These are phyloP conservation scores for Xenoacremonium recifei DNA, from an alignment of 2,329 filamentous ascomycete genomes.

Conservation along the genomic window DNA sequence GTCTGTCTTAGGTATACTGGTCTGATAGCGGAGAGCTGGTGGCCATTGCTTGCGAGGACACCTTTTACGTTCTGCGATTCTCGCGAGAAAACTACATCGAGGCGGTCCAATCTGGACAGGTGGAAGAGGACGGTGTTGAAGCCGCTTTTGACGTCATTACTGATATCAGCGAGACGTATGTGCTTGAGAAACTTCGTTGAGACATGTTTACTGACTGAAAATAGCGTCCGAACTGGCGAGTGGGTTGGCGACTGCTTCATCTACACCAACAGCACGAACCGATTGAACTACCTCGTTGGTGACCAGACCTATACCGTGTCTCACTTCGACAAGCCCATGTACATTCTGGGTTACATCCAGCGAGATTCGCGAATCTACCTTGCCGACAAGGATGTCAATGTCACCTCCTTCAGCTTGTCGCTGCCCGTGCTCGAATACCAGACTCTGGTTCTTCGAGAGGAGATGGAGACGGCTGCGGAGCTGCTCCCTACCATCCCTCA, in stretches of 20 bases:
- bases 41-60: slow-evolving; percentile 88
- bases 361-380: slow-evolving; percentile 95
- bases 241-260: slow-evolving; percentile 99
- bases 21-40: slow-evolving; percentile 95
- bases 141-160: slow-evolving; percentile 94
- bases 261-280: slow-evolving; percentile 96
- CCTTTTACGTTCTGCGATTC: slow-evolving; percentile 90
- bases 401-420: slow-evolving; percentile 87
- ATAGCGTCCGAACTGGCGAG: slow-evolving; percentile 84
- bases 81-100: slow-evolving; percentile 86
- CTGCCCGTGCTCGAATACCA: slow-evolving; percentile 95
- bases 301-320: slow-evolving; percentile 98
- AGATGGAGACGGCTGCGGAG: slow-evolving; percentile 88
- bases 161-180: slow-evolving; percentile 90
- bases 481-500: slow-evolving; percentile 79
- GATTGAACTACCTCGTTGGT: slow-evolving; percentile 94
- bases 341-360: slow-evolving; percentile 91
- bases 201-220: slow-evolving; percentile 13
- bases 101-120: slow-evolving; percentile 75
- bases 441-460: slow-evolving; percentile 88
- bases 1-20: slow-evolving; percentile 78
- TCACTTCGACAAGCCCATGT: slow-evolving; percentile 94
- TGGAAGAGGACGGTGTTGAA: slow-evolving; percentile 90
- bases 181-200: slow-evolving; percentile 26
- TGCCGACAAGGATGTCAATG: slow-evolving; percentile 90